These are phyloP conservation scores for Ormosia semicastrata DNA, from an alignment of 306 rosid genomes.

Conservation along the genomic window DNA sequence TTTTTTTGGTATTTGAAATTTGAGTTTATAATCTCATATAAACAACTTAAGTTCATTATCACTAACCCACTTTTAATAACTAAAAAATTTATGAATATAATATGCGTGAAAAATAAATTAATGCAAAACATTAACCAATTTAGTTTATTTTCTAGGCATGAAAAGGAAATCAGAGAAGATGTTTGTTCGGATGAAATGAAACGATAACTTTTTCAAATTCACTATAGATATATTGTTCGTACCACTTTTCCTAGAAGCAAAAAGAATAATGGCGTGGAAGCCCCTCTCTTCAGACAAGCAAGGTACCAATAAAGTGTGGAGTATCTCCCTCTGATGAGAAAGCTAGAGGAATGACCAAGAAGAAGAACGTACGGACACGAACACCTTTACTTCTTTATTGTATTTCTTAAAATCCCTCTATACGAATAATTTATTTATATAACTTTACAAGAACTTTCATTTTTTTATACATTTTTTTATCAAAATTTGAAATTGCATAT, in stretches of 20 bases:
- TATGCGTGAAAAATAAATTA: too few species aligned
- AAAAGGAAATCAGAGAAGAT: too few species aligned
- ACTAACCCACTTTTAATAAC: too few species aligned
- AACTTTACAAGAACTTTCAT: not conserved
- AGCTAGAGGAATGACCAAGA: not conserved
- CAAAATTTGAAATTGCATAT: not conserved
- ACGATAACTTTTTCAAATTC: not conserved
- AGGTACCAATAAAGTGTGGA: conserved; percentile 37
- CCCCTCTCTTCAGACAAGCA: conserved; percentile 23
- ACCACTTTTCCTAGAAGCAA: not conserved
- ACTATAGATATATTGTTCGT: not conserved
- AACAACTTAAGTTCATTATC: too few species aligned
- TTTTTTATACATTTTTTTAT: too few species aligned
- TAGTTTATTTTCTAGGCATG: too few species aligned
- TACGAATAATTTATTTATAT: not conserved
- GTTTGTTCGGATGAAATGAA: too few species aligned
- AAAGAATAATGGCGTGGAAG: not conserved
- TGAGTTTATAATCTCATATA: too few species aligned
- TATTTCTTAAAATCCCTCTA: not conserved
- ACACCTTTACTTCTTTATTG: not conserved
- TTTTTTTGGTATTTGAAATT: too few species aligned
- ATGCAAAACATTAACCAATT: too few species aligned
- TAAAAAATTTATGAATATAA: too few species aligned
- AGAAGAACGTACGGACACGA: not conserved
- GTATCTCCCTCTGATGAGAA: conserved; percentile 22